Percentiles rank a stretch among this genome's conserved stretches.
Evolutionary conservation across 169 alveolate species (phyloP).

Genomic region (Eimeria sp.): DNA sequence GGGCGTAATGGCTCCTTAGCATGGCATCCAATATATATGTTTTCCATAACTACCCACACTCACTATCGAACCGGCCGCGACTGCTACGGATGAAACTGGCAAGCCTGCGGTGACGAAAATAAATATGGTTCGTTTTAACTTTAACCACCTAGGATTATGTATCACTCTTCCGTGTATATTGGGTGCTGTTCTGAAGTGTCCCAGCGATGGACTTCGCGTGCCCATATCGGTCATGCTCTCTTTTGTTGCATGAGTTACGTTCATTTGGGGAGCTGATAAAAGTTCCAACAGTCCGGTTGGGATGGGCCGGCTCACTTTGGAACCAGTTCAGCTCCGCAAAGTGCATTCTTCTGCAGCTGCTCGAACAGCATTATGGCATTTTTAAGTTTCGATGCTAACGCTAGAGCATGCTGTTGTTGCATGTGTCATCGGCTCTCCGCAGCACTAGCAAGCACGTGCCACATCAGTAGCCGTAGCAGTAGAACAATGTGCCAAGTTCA

Average conservation of each 20-base stretch:
- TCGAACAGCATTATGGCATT: neutral
- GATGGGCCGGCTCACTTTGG: neutral
- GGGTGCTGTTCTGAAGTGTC: neutral
- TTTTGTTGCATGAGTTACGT: neutral
- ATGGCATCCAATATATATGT: neutral
- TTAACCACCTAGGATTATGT: neutral
- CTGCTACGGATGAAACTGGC: neutral
- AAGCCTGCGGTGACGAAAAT: neutral
- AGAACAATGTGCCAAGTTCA: neutral
- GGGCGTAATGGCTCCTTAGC: neutral
- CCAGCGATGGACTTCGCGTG: neutral
- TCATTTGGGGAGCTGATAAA: neutral
- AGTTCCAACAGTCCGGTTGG: neutral
- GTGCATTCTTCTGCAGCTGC: neutral
- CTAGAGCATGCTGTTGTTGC: neutral
- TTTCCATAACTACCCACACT: neutral
- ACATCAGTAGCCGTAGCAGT: neutral
- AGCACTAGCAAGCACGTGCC: neutral
- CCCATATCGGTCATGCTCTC: neutral
- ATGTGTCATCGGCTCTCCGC: neutral
- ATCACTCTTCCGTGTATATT: neutral
- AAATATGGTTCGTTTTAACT: neutral
- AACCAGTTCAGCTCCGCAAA: constrained; percentile 12
- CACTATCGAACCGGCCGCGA: neutral
- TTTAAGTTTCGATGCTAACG: neutral